Base-by-base conservation (phyloP, 768 basidiomycete genomes). In the Boletus sp. region DNA sequence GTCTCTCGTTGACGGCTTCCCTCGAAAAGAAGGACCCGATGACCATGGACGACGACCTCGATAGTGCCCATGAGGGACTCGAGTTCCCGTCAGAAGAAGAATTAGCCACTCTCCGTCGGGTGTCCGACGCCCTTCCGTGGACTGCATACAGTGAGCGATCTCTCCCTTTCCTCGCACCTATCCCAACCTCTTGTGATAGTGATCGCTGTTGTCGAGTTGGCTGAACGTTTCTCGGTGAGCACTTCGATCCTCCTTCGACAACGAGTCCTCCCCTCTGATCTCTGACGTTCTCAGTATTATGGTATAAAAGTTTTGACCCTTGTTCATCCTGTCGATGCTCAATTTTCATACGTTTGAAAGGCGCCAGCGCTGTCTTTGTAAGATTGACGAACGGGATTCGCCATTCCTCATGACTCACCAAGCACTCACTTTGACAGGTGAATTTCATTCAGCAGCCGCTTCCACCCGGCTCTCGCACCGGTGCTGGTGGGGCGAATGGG, bases 371-470 rank as follows among this genome's bases (percentile, higher is more conserved):
- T 47, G 76, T 79, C 35, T 77, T 77, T 57, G 75, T 77, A 42
- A 64, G 73, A 55, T 56, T 6, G 32, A 8, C 41, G 55, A 54
- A 11, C 2, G 8, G 0, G 4, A 28, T 17, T 50, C 28, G 9
- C 5, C 12, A 5, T 30, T 37, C 15, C 20, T 30, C 35, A 51
- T 33, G 24, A 52, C 40, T 57, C 15, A 46, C 29, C n/a, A 15
- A 10, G 15, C 9, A 36, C 45, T 20, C 11, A 15, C 35, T 42
- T 33, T 35, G 7, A 32, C 61, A 87, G 85, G 83, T 83, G 37
- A 91, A 91, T 70, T 91, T 84, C 71, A 85, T 91, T 40, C 90
- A 92, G 67, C 82, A 83, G 56, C 80, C 80, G 0, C 81, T 91
- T 7, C 90, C 90, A 4, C 56, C 65, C 0, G 84, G 83, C 46